These are phyloP conservation scores for Pisolithus microcarpus DNA, from an alignment of 768 basidiomycete genomes.

Conservation along the genomic window DNA sequence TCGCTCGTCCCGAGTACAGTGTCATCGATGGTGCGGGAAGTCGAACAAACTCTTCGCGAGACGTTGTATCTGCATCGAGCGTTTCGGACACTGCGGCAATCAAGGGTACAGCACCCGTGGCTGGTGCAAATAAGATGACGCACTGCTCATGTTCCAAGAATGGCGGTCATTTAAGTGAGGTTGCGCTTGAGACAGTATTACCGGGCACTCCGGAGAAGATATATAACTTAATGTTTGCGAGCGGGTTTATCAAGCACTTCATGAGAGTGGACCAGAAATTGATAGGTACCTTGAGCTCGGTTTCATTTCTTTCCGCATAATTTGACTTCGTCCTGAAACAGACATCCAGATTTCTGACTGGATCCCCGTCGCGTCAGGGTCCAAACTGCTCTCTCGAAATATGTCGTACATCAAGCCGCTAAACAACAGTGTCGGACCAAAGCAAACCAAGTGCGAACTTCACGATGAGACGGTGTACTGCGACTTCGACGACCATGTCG, in stretches of 20 bases:
- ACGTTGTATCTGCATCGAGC: slow-evolving; percentile 14
- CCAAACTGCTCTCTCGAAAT: slow-evolving; percentile 71
- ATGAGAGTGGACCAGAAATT: slow-evolving; percentile 86
- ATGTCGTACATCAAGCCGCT: slow-evolving; percentile 97
- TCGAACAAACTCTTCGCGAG: slow-evolving; percentile 10
- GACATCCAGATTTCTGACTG: slow-evolving; percentile 97
- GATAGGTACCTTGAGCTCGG: slow-evolving; percentile 47
- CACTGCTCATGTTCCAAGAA: slow-evolving; percentile 68
- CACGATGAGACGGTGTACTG: slow-evolving; percentile 73
- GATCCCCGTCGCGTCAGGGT: slow-evolving; percentile 57
- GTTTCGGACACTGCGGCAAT: slow-evolving; percentile 9
- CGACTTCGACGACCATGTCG: slow-evolving; percentile 80
- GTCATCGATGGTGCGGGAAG: slow-evolving; percentile 24
- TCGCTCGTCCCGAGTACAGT: slow-evolving; percentile 62
- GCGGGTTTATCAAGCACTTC: slow-evolving; percentile 93
- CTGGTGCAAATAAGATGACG: slow-evolving; percentile 46
- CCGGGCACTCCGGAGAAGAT: slow-evolving; percentile 94
- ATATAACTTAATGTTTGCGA: slow-evolving; percentile 92
- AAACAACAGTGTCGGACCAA: slow-evolving; percentile 82
- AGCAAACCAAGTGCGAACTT: slow-evolving; percentile 93
- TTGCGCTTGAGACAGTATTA: slow-evolving; percentile 68
- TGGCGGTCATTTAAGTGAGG: slow-evolving; percentile 64
- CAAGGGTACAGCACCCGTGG: slow-evolving; percentile 4
- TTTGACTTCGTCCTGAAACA: slow-evolving; percentile 23
- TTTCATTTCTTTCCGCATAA: not conserved